phyloP scores from a whole-genome alignment of 176 grass and related monocot genomes.

The Oryza longistaminata region DNA sequence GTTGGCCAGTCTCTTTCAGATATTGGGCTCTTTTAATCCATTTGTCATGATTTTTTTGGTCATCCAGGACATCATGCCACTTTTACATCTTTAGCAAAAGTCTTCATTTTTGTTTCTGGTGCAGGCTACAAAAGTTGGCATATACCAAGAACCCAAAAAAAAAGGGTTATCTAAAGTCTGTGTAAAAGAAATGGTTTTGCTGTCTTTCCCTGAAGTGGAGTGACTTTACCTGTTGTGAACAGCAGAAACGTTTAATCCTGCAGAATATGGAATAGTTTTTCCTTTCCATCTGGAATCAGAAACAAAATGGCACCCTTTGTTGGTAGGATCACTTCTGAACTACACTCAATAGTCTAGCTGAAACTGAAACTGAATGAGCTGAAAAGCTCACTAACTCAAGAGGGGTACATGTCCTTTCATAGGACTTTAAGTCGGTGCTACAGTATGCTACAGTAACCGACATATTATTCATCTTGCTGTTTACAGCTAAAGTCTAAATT shows the following conservation, averaged over 20 bases:
- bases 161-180: background rate
- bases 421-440: too few relatives aligned
- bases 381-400: too few relatives aligned
- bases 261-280: background rate
- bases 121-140: slow-evolving; percentile 12
- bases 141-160: background rate
- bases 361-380: too few relatives aligned
- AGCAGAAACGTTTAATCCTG: background rate
- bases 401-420: too few relatives aligned
- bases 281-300: background rate
- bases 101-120: background rate
- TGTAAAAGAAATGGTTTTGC: background rate
- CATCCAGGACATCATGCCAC: slow-evolving; percentile 25
- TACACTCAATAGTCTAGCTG: too few relatives aligned
- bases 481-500: too few relatives aligned
- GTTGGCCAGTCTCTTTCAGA: slow-evolving; percentile 45
- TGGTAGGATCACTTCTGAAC: too few relatives aligned
- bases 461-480: too few relatives aligned
- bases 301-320: slow-evolving; percentile 1
- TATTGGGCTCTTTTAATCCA: slow-evolving; percentile 12
- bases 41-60: slow-evolving; percentile 22
- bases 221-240: background rate
- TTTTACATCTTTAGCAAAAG: slow-evolving; percentile 42
- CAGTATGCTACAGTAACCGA: too few relatives aligned
- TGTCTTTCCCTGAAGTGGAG: background rate